These are phyloP conservation scores for Triticum dicoccoides DNA, from an alignment of 176 grass and related monocot genomes.

Conservation along the genomic window DNA sequence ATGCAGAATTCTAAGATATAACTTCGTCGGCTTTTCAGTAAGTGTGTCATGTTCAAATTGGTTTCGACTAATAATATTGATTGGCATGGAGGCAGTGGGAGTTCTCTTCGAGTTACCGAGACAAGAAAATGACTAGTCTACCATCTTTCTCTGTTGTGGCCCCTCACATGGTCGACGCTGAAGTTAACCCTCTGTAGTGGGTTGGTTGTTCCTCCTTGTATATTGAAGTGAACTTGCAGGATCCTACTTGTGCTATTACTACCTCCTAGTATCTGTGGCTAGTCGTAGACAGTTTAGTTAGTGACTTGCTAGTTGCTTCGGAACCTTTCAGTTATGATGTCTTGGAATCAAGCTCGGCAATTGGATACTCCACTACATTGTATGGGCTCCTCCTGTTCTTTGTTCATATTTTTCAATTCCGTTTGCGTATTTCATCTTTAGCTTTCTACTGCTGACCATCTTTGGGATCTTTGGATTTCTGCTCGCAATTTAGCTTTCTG, in stretches of 20 bases:
- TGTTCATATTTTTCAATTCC: no score
- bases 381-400: no score
- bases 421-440: no score
- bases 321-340: no score
- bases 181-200: neutral
- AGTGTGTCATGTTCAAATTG: neutral
- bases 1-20: neutral
- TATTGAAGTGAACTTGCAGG: neutral
- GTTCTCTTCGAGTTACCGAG: neutral
- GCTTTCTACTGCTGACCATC: no score
- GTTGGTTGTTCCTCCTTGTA: neutral
- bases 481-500: no score
- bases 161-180: neutral
- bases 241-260: neutral
- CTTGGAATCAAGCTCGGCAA: no score
- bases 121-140: neutral
- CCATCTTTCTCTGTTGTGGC: neutral
- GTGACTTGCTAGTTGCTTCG: neutral
- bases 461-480: no score
- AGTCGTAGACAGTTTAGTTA: neutral
- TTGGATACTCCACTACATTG: no score
- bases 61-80: neutral
- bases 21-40: neutral
- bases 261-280: neutral
- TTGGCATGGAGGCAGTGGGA: neutral